Base-by-base conservation (phyloP, 306 rosid species). In the Dalbergia cochinchinensis region DNA sequence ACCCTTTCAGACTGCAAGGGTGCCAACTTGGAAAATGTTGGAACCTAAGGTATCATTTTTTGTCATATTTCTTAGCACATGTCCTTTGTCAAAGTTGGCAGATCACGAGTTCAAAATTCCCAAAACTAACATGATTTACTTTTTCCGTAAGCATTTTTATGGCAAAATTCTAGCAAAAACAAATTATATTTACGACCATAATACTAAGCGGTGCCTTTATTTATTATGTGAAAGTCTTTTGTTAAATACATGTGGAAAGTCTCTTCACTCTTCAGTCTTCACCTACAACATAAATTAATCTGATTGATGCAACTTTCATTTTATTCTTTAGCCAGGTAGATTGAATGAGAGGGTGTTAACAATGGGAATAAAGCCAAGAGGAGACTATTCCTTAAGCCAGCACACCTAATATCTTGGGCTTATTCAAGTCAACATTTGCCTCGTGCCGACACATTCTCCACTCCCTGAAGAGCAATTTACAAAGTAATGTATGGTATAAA, bases 391-490 rank as follows among this genome's bases (percentile, higher is more conserved):
- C 33, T 31, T 65, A 60, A 62, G 73, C 58, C 15, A 22, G 55
- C 41, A 72, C 68, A 63, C 73, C 59, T 51, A 71, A 69, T 61
- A n/a, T 12, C 57, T 80, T 22, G 41, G 39, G 76, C 34, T 78
- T 57, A 79, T 83, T 47, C 69, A 74, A 79, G 68, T 83, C 86
- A 78, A 72, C 80, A 26, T 67, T 31, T 74, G 42, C 61, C 62
- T 78, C 4, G n/a, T 84, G 81, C 75, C 64, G 80, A 79, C 78
- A 79, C 84, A 68, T 83, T 68, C 73, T 78, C 22, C 65, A 75
- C 83, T 34, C 33, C 16, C 69, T 53, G n/a, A 55, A 54, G 22
- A 77, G 37, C 73, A 76, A 69, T 77, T 53, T 62, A 62, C 65
- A 33, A 68, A 37, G 16, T 16, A 11, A n/a, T 15, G 53, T 65